These are phyloP conservation scores for Gillenia trifoliata DNA, from an alignment of 306 rosid species.

Conservation along the genomic window DNA sequence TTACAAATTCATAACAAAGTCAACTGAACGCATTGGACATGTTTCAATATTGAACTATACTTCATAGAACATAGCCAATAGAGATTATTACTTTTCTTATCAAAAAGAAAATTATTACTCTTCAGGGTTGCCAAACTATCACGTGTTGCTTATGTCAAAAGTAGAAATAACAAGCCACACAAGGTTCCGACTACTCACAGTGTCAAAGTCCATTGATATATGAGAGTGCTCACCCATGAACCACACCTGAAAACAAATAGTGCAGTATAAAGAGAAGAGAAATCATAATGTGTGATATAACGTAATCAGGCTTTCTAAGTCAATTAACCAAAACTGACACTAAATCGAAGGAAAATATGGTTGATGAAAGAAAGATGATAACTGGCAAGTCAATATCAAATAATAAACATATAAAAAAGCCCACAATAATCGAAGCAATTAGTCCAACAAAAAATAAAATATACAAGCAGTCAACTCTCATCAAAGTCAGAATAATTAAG, in stretches of 20 bases:
- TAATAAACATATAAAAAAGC: neutral
- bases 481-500: neutral
- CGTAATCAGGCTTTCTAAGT: neutral
- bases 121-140: slow-evolving; percentile 8
- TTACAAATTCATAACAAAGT: slow-evolving; percentile 16
- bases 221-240: slow-evolving; percentile 98
- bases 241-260: slow-evolving; percentile 48
- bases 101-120: no score
- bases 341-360: neutral
- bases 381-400: neutral
- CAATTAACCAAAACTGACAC: slow-evolving; percentile 16
- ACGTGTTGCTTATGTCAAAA: slow-evolving; percentile 17
- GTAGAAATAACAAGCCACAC: slow-evolving; percentile 11
- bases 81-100: neutral
- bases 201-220: slow-evolving; percentile 78
- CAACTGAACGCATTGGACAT: slow-evolving; percentile 9
- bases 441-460: neutral
- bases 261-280: slow-evolving; percentile 8
- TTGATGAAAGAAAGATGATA: neutral
- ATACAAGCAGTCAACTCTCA: neutral
- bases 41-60: slow-evolving; percentile 4
- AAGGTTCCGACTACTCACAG: slow-evolving; percentile 48
- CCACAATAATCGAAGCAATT: neutral
- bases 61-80: slow-evolving; percentile 15
- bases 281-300: slow-evolving; percentile 15